Base-by-base conservation (phyloP, 345 rosid species). In the Hirschfeldia incana region DNA sequence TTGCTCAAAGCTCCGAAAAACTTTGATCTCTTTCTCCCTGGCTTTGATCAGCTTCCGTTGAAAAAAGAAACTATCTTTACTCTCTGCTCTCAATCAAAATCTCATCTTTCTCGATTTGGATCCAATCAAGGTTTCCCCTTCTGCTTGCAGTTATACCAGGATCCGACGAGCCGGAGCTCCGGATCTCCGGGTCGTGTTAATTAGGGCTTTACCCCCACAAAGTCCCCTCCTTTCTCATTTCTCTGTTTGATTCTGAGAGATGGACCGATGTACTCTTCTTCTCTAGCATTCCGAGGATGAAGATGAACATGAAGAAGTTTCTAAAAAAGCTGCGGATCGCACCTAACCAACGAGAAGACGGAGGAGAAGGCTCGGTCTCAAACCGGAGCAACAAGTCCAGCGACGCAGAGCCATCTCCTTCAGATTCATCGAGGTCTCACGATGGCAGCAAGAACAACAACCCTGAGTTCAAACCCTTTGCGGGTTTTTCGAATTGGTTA, bases 401-500 rank as follows among this genome's bases (percentile, higher is more conserved):
- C n/a, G 87, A 84, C 62, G 78, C 69, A 67, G 78, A 85, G 66
- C 76, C 88, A 16, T 81, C 93, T 44, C 82, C 89, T 34, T 85
- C 87, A 26, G 86, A 74, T 76, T 70, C 81, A 67, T 73, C 86
- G 13, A 85, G 79, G 85, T 78, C 88, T 13, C 76, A 80, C 59
- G 85, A 76, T 3, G 29, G 15, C 3, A 37, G 21, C 21, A 21
- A 21, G 21, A 21, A 60, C 11, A 13, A 0, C 4, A 82, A 78
- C 63, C 77, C 82, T 39, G 97, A 89, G 46, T 87, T 87, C 26
- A 94, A 89, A 80, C 84, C 97, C 81, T 80, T 86, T 63, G 85
- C 94, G 5, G 97, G 86, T 62, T 86, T 94, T 70, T 91, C 97
- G 2, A 88, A 83, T 78, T 94, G 97, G 97, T 84, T 94, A 72